Evolutionary conservation across 345 rosid species (phyloP), one percentile per base, ranked within the genome.

Genomic region (Lepidium sativum): DNA sequence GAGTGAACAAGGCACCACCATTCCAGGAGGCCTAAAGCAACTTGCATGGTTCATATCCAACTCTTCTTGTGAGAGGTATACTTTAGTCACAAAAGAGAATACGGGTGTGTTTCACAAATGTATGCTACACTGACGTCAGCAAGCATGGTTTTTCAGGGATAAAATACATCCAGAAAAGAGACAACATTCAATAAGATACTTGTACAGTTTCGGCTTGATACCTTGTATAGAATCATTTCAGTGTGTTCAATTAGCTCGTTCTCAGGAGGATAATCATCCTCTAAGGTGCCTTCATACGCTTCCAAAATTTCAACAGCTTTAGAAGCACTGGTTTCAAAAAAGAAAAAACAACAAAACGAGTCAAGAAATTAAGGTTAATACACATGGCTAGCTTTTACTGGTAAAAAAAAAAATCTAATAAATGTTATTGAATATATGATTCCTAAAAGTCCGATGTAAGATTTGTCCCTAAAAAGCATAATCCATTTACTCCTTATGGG

Each of bases 191-290:
- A 52, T 60, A 60, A 29, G 42, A 62, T 7, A 55, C n/a, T 61
- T 48, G 27, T 39, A 62, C 12, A 54, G 9, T 27, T 47, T 38
- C 51, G 18, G 47, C 45, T 2, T 35, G 12, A 65, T 81, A 95
- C 99, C 99, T 95, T 95, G 71, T 95, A 95, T 42, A 91, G 73
- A 70, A 91, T 92, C 99, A 95, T 90, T 82, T 95, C 99, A 43
- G 96, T 89, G 78, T 91, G 97, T 69, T 95, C 99, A 70, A 85
- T 79, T 11, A 88, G 88, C 79, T 91, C 99, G 80, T 86, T 88
- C 52, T 91, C 99, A 1, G 99, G 99, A 43, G 99, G 99, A 73
- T 86, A 81, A 79, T 91, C 99, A 80, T 88, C 99, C 72, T 95
- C 99, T 44, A 91, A 79, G 41, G 99, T 95, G 70, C 99, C 99